A percentile compares a stretch with the other conserved stretches of the same genome.
Conservation (phyloP, 352 stramenopile genomes). For the Pythium sp. region DNA sequence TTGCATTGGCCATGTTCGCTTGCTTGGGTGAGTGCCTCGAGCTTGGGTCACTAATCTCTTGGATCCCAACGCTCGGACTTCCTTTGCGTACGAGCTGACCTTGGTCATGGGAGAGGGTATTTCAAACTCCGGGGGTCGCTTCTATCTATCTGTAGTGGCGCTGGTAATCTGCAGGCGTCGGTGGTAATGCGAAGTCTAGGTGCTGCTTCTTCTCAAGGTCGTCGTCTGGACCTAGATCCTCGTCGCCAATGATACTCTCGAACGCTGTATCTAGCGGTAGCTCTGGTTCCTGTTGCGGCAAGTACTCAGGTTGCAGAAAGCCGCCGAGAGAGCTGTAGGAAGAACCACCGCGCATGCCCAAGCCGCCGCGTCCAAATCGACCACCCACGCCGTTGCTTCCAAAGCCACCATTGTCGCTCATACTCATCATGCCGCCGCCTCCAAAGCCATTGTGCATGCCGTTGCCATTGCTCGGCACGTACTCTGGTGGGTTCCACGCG, state of each 20-base stretch:
- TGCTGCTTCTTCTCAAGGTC: constrained; percentile 21
- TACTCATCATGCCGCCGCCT: constrained; percentile 39
- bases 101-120: background rate
- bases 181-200: constrained; percentile 21
- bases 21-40: constrained; percentile 1
- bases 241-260: constrained; percentile 30
- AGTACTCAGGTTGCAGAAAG: constrained; percentile 62
- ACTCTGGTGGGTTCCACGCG: constrained; percentile 25
- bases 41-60: background rate
- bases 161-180: constrained; percentile 20
- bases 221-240: constrained; percentile 17
- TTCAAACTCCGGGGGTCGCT: constrained; percentile 1
- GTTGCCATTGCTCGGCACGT: constrained; percentile 17
- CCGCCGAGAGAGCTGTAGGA: constrained; percentile 57
- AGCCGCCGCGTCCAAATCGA: constrained; percentile 19
- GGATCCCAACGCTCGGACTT: constrained; percentile 2
- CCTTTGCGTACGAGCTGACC: background rate
- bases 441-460: constrained; percentile 34
- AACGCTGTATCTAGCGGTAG: constrained; percentile 46
- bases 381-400: constrained; percentile 15
- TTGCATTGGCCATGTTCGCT: background rate
- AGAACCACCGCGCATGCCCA: constrained; percentile 33
- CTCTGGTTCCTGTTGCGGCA: constrained; percentile 39
- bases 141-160: constrained; percentile 39
- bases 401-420: constrained; percentile 26